These are phyloP conservation scores for Dendrothele bispora DNA, from an alignment of 768 basidiomycete genomes.

Conservation along the genomic window DNA sequence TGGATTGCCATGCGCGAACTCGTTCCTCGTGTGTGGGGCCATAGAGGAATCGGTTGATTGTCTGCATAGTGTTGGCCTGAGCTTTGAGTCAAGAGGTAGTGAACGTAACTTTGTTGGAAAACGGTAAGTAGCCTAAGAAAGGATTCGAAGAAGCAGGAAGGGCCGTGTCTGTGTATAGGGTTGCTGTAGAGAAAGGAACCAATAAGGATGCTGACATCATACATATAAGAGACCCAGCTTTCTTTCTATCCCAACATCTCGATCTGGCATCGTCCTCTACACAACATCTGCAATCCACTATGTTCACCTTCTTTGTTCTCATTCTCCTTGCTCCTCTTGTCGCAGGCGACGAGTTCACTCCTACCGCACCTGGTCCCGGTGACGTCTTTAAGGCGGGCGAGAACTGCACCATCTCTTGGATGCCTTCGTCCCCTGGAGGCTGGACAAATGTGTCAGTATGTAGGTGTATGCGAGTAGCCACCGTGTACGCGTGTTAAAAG, in stretches of 20 bases:
- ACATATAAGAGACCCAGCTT: too few relatives aligned
- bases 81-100: too few relatives aligned
- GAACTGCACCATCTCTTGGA: constrained; percentile 35
- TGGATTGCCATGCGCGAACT: constrained; percentile 88
- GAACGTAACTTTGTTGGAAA: too few relatives aligned
- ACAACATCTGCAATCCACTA: constrained; percentile 5
- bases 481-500: neutral
- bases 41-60: constrained; percentile 91
- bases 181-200: too few relatives aligned
- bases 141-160: too few relatives aligned
- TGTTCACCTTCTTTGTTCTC: constrained; percentile 3
- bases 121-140: too few relatives aligned
- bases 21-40: constrained; percentile 96
- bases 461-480: constrained; percentile 13
- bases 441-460: constrained; percentile 40
- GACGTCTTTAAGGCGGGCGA: constrained; percentile 31
- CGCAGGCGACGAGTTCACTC: constrained; percentile 21
- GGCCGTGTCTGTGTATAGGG: too few relatives aligned
- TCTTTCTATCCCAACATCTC: too few relatives aligned
- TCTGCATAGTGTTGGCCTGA: constrained; percentile 54
- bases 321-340: constrained; percentile 10
- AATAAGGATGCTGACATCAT: too few relatives aligned
- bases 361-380: constrained; percentile 39
- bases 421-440: constrained; percentile 22
- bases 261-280: constrained; percentile 9